Conservation (phyloP, 2,329 filamentous ascomycete genomes). For the Colletotrichum karsti region DNA sequence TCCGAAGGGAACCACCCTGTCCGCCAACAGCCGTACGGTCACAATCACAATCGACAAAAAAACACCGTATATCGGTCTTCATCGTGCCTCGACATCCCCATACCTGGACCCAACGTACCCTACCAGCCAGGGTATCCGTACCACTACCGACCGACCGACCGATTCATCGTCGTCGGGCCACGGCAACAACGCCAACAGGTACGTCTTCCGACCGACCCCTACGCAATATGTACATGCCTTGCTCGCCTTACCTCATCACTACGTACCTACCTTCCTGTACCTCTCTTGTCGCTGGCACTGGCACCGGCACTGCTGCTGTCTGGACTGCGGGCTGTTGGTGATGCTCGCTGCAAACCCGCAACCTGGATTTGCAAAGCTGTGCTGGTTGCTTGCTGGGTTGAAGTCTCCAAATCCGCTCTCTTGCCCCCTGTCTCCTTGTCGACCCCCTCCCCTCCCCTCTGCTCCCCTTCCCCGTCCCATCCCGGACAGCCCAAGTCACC, state of each 20-base stretch:
- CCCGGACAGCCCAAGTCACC: slow-evolving; percentile 20
- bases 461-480: slow-evolving; percentile 17
- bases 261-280: neutral
- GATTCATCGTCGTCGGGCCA: slow-evolving; percentile 18
- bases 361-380: slow-evolving; percentile 14
- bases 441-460: neutral
- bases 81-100: neutral
- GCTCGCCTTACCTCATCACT: neutral
- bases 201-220: neutral
- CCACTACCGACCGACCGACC: slow-evolving; percentile 12
- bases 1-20: neutral
- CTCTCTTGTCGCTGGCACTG: neutral
- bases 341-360: slow-evolving; percentile 1
- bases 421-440: slow-evolving; percentile 12
- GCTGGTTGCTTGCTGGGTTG: slow-evolving; percentile 3
- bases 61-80: neutral
- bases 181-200: slow-evolving; percentile 10
- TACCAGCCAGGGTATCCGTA: slow-evolving; percentile 3
- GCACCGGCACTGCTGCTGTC: neutral
- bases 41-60: neutral
- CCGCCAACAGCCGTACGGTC: neutral
- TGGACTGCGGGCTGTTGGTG: neutral
- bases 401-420: slow-evolving; percentile 6
- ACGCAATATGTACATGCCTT: neutral
- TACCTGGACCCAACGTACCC: neutral